Evolutionary conservation across 371 early-diverging fungal genomes (phyloP), one percentile per base, ranked within the genome.

Genomic region (Mortierella sp.): DNA sequence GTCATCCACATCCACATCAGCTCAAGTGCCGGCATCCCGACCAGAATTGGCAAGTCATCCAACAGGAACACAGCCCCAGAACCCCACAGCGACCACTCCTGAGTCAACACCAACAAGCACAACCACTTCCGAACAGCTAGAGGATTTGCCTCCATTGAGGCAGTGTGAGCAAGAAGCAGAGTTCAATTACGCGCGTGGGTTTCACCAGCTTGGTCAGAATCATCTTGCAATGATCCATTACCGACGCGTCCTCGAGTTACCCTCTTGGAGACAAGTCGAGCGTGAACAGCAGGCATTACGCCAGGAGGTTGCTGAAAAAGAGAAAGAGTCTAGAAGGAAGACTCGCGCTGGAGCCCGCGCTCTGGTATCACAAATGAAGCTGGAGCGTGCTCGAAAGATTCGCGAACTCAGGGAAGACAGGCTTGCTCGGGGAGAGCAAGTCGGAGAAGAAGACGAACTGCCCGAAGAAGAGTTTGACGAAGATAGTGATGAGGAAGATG

Each of bases 201-300:
- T 95, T 75, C 98, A 98, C 79, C 89, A 92, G 22, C 39, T 97
- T 86, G 94, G 95, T 0, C 83, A 96, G 54, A 86, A 86, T 5
- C 93, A 94, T 74, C 78, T 96, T 32, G 98, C 98, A 0, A 84
- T 93, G 10, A 87, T 88, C 18, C 95, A 96, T 71, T 98, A 98
- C 76, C 90, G 91, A 62, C 86, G 89, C 5, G 95, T 91, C 5
- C 81, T 98, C 30, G 70, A 75, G 66, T 40, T 92, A 66, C 88
- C 91, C 4, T 88, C 89, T 0, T 80, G 78, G 76, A 59, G 72
- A 20, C 40, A 68, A 20, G 73, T 73, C 2, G 70, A 72, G 45
- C 66, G 62, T 9, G 65, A 72, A 24, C 76, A 68, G 10, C 52
- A 66, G 57, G 68, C 43, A 6, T 22, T 16, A 10, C 57, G 61